Percentiles rank a stretch among this genome's conserved stretches.
These are phyloP conservation scores for Bipolaris victoriae DNA, from an alignment of 2,329 filamentous ascomycete species.

Conservation along the genomic window DNA sequence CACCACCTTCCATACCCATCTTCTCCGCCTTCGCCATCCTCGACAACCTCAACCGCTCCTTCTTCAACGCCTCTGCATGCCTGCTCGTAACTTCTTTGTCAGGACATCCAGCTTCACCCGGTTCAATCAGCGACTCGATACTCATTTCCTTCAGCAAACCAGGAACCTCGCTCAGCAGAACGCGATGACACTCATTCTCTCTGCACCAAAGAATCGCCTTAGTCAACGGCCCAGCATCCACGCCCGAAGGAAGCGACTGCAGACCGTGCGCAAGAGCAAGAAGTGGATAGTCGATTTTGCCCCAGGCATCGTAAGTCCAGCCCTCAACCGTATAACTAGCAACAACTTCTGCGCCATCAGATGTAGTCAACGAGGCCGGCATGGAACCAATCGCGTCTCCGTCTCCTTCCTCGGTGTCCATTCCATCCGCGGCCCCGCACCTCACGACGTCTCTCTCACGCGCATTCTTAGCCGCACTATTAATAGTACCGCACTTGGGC, in stretches of 20 bases:
- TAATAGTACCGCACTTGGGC: neutral
- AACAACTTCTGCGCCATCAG: neutral
- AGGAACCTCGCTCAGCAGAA: constrained; percentile 20
- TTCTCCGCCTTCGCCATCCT: constrained; percentile 2
- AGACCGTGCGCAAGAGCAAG: constrained; percentile 24
- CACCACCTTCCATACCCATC: neutral
- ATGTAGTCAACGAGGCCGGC: neutral
- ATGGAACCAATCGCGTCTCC: neutral
- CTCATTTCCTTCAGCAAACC: constrained; percentile 7
- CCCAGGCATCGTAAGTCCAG: constrained; percentile 16
- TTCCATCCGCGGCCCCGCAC: neutral
- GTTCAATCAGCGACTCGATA: constrained; percentile 19
- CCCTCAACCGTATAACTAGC: constrained; percentile 19
- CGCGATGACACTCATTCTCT: neutral
- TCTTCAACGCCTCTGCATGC: constrained; percentile 12
- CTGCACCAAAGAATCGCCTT: constrained; percentile 20
- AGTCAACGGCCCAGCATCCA: constrained; percentile 27
- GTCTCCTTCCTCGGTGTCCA: neutral
- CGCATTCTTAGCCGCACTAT: neutral
- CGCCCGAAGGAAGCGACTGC: constrained; percentile 14
- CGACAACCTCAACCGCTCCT: constrained; percentile 12
- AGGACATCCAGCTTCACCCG: constrained; percentile 5
- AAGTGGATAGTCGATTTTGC: constrained; percentile 26
- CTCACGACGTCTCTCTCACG: neutral
- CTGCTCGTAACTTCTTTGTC: constrained; percentile 17